Evolutionary conservation across 2,329 filamentous ascomycete species (phyloP).

Genomic region (Lachnellula willkommii): DNA sequence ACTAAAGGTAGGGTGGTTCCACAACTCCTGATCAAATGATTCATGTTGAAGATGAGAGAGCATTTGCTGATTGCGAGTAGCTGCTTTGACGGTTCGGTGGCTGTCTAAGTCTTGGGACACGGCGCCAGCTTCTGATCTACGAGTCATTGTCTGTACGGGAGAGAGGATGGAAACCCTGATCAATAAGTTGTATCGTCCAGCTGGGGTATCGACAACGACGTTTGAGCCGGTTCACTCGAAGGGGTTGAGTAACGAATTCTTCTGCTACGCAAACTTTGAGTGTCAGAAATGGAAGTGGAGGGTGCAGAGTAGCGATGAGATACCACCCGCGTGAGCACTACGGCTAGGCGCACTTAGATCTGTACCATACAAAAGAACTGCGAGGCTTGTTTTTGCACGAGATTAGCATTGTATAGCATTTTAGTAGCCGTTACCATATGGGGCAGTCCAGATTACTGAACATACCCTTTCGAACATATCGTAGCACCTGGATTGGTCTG

Average conservation of each 20-base stretch:
- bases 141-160: conserved; percentile 67
- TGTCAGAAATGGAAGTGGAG: conserved; percentile 46
- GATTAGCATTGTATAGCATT: too few species aligned
- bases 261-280: conserved; percentile 75
- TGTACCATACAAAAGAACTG: too few species aligned
- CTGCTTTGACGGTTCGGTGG: conserved; percentile 70
- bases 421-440: too few species aligned
- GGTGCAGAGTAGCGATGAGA: not conserved
- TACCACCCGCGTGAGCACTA: not conserved
- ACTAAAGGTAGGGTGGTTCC: conserved; percentile 54
- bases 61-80: conserved; percentile 35
- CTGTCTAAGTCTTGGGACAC: conserved; percentile 45
- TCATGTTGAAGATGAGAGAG: not conserved
- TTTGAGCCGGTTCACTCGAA: conserved; percentile 66
- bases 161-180: conserved; percentile 67
- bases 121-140: conserved; percentile 7
- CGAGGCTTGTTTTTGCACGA: too few species aligned
- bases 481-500: too few species aligned
- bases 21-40: not conserved
- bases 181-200: conserved; percentile 59
- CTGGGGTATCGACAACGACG: conserved; percentile 58
- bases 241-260: conserved; percentile 74
- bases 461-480: too few species aligned
- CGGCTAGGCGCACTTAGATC: not conserved
- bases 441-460: too few species aligned